phyloP scores from a whole-genome alignment of 139 green algal genomes.

The Tetradesmus lagerheimii region DNA sequence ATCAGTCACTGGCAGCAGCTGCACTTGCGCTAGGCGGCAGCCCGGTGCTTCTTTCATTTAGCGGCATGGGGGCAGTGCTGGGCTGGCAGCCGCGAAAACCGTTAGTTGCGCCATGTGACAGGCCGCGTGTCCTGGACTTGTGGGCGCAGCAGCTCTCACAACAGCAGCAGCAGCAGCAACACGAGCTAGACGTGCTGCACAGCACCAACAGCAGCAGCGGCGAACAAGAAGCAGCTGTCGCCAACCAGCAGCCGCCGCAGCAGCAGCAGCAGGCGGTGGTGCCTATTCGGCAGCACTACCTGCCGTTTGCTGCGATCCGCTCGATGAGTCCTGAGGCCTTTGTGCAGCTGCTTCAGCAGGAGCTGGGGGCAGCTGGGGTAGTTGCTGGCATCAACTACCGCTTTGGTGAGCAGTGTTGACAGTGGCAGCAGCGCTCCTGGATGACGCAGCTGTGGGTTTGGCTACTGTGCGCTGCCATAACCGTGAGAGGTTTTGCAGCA shows the following conservation, averaged over 20 bases:
- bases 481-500: background rate
- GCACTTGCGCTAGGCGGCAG: conserved; percentile 55
- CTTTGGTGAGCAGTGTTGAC: conserved; percentile 77
- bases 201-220: background rate
- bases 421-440: background rate
- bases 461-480: background rate
- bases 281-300: conserved; percentile 66
- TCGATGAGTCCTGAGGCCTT: conserved; percentile 84
- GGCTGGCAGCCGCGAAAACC: conserved; percentile 78
- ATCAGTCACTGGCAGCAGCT: conserved; percentile 75
- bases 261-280: background rate
- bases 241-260: background rate
- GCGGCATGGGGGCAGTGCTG: conserved; percentile 87
- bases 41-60: conserved; percentile 88
- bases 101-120: conserved; percentile 83
- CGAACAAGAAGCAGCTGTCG: background rate
- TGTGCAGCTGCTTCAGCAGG: conserved; percentile 80
- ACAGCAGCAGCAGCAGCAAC: conserved; percentile 21
- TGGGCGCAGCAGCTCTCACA: conserved; percentile 64
- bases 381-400: conserved; percentile 92
- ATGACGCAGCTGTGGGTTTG: background rate
- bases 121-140: conserved; percentile 73
- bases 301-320: conserved; percentile 89
- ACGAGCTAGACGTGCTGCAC: background rate
- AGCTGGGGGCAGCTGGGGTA: conserved; percentile 84